phyloP scores from a whole-genome alignment of 176 grass and related monocot species.

The Aegilops speltoides region DNA sequence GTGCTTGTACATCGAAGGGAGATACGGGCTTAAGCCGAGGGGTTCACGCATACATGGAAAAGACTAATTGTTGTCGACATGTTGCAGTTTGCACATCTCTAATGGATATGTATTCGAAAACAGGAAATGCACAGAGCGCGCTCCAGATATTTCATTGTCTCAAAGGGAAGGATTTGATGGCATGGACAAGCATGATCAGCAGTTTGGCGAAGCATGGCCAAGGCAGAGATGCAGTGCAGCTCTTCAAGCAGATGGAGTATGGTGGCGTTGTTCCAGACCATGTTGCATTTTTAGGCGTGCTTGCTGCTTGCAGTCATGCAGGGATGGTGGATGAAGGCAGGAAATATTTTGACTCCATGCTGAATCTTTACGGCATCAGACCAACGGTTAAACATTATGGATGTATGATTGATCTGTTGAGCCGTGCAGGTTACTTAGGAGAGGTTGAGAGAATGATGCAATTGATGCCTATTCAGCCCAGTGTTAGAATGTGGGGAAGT shows the following conservation, averaged over 20 bases:
- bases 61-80: slow-evolving; percentile 35
- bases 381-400: slow-evolving; percentile 42
- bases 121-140: slow-evolving; percentile 21
- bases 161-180: slow-evolving; percentile 32
- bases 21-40: slow-evolving; percentile 10
- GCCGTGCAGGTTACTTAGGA: slow-evolving; percentile 31
- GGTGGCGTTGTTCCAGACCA: slow-evolving; percentile 27
- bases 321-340: slow-evolving; percentile 34
- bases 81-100: slow-evolving; percentile 38
- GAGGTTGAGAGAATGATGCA: slow-evolving; percentile 36
- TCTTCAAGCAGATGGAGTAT: slow-evolving; percentile 44
- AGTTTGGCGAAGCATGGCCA: slow-evolving; percentile 37
- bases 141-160: slow-evolving; percentile 31
- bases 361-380: slow-evolving; percentile 21
- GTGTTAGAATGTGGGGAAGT: slow-evolving; percentile 32
- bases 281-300: slow-evolving; percentile 40
- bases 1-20: slow-evolving; percentile 22
- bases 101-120: slow-evolving; percentile 44
- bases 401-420: slow-evolving; percentile 37
- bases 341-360: slow-evolving; percentile 36
- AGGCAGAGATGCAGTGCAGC: slow-evolving; percentile 28
- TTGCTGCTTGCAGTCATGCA: slow-evolving; percentile 45
- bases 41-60: slow-evolving; percentile 38
- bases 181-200: slow-evolving; percentile 47
- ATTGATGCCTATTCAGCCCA: slow-evolving; percentile 18